Evolutionary conservation across 345 rosid species (phyloP).

Genomic region (Rhodomyrtus tomentosa): DNA sequence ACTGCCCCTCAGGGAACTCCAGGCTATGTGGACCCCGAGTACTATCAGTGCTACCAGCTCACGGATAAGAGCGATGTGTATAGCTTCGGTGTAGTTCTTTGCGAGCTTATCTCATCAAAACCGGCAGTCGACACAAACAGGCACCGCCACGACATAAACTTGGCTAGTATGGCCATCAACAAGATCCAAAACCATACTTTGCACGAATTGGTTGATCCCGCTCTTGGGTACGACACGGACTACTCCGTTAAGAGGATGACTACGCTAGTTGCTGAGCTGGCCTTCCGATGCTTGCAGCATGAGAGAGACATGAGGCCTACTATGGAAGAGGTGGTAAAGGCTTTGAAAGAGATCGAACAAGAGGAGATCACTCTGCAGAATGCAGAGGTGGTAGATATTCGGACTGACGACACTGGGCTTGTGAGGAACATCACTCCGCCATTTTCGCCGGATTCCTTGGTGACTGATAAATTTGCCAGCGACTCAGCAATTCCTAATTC

Average conservation of each 20-base stretch:
- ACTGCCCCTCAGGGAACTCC: slow-evolving; percentile 97
- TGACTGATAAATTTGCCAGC: slow-evolving; percentile 50
- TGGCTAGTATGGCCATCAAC: slow-evolving; percentile 62
- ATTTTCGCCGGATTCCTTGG: slow-evolving; percentile 35
- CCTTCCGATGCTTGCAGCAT: slow-evolving; percentile 68
- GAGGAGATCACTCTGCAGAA: slow-evolving; percentile 12
- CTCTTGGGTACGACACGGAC: slow-evolving; percentile 49
- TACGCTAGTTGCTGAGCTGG: slow-evolving; percentile 55
- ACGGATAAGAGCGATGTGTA: slow-evolving; percentile 87
- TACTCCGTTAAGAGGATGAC: slow-evolving; percentile 17
- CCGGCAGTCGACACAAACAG: slow-evolving; percentile 64
- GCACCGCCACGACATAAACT: slow-evolving; percentile 52
- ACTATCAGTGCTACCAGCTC: slow-evolving; percentile 64
- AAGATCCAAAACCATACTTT: slow-evolving; percentile 56
- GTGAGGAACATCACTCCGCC: slow-evolving; percentile 35
- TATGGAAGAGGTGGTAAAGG: slow-evolving; percentile 54
- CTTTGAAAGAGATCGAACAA: slow-evolving; percentile 29
- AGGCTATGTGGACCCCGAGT: slow-evolving; percentile 87
- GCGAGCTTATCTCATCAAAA: slow-evolving; percentile 58
- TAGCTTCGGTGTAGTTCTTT: slow-evolving; percentile 80
- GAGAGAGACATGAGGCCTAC: slow-evolving; percentile 69
- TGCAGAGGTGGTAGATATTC: slow-evolving; percentile 28
- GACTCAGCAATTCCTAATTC: slow-evolving; percentile 18
- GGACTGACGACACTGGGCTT: slow-evolving; percentile 38
- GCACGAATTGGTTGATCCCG: slow-evolving; percentile 61